Evolutionary conservation across 129 eudicot genomes (phyloP).

Genomic region (Glebionis coronaria): DNA sequence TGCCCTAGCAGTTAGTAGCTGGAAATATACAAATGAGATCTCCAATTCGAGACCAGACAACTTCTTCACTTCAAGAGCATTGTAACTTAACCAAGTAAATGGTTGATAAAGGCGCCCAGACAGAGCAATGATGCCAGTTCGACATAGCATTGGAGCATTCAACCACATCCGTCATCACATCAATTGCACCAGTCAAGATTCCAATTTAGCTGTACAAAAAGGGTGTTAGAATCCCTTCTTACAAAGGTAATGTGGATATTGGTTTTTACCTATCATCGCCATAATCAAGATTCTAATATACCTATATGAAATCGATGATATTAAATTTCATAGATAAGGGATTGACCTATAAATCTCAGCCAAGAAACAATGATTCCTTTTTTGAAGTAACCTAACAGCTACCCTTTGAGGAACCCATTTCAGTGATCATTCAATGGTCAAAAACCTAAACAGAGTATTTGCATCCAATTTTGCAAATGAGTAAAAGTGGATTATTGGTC

Average conservation of each 20-base stretch:
- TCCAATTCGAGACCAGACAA: no score
- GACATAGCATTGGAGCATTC: background rate
- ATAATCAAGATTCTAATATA: background rate
- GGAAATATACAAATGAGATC: no score
- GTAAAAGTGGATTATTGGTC: conserved; percentile 18
- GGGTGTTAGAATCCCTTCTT: conserved; percentile 20
- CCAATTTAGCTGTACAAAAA: conserved; percentile 17
- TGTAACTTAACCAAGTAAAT: no score
- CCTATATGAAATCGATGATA: background rate
- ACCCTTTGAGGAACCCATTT: background rate
- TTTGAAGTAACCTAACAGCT: background rate
- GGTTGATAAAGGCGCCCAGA: no score
- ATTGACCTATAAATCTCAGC: background rate
- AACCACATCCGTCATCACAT: background rate
- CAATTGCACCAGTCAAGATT: conserved; percentile 12
- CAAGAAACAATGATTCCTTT: background rate
- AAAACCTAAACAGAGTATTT: background rate
- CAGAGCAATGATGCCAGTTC: background rate
- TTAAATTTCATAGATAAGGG: background rate
- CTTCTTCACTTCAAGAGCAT: no score
- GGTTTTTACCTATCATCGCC: conserved; percentile 10
- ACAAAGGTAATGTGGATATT: background rate
- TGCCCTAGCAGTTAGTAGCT: no score
- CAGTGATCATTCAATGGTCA: background rate
- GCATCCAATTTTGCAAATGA: conserved; percentile 1